A percentile compares a stretch with the other conserved stretches of the same genome.
phyloP scores from a whole-genome alignment of 2,329 filamentous ascomycete species.

The Fusarium sp. region DNA sequence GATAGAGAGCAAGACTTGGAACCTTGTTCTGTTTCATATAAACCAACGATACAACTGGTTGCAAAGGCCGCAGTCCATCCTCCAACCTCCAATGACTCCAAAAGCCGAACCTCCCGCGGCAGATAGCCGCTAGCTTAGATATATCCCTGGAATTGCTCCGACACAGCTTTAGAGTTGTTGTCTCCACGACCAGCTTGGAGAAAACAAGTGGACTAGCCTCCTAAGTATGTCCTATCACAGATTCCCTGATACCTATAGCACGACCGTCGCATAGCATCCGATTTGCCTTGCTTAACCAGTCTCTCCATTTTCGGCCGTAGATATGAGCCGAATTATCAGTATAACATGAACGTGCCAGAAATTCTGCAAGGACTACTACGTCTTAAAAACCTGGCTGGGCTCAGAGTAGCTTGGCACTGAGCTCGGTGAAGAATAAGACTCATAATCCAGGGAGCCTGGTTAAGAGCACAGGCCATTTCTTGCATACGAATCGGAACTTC shows the following conservation, averaged over 20 bases:
- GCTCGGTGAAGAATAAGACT: neutral
- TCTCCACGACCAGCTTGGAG: neutral
- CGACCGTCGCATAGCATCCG: too few species aligned
- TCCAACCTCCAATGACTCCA: neutral
- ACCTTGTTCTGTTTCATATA: neutral
- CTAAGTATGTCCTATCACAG: neutral
- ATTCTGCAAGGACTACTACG: neutral
- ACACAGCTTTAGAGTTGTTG: conserved; percentile 1
- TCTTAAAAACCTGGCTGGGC: neutral
- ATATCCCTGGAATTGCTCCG: neutral
- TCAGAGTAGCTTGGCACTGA: neutral
- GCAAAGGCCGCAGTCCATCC: neutral
- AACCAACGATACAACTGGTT: neutral
- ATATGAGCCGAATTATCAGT: too few species aligned
- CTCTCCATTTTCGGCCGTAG: neutral
- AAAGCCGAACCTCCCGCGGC: neutral
- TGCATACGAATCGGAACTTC: neutral
- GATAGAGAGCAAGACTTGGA: neutral
- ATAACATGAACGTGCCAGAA: neutral
- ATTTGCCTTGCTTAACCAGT: neutral
- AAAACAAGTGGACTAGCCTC: conserved; percentile 4
- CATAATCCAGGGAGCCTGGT: too few species aligned
- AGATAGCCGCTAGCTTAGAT: neutral
- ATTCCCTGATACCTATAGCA: neutral
- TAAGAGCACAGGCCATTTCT: neutral